Base-by-base conservation (phyloP, 1,284 basidiomycete species). In the Sparassis latifolia region DNA sequence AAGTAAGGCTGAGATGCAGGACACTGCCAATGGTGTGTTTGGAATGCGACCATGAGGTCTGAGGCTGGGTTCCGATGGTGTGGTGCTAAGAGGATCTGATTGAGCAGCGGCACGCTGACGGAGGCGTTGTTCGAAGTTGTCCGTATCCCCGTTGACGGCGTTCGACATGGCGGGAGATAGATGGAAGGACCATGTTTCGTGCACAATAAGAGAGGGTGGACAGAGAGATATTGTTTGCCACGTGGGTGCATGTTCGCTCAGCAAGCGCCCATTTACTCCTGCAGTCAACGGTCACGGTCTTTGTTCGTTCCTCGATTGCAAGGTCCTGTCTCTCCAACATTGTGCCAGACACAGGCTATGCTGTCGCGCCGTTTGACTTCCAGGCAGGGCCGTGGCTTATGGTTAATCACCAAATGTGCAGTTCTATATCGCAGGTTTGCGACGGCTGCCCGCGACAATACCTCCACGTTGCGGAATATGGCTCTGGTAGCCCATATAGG, bases 401-500 rank as follows among this genome's bases (percentile, higher is more conserved):
- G 7, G 35, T n/a, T 38, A 9, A 9, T n/a, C 35, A 6, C 40
- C 9, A 7, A 27, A 27, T 42, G 63, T 54, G 54, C 50, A 43
- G 50, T 51, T 51, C 57, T 41, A 52, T 55, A n/a, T 27, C 58
- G 65, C 54, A 62, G 60, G 38, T 69, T 69, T 53, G 58, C 73
- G 7, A 69, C 73, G 5, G 61, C 63, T 9, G 54, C 58, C 1
- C 48, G 50, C 38, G 54, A 74, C 66, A 76, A 78, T 56, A 66
- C 79, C 5, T 67, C 69, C 3, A 68, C 73, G 33, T 67, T 82
- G 44, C 77, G 89, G 43, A 92, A 92, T 60, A 84, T 92, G 64
- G 89, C 89, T 28, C 75, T 92, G 10, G 86, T 91, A 39, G 89
- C 89, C 37, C 89, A 92, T 62, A 91, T 92, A 48, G 89, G 89